phyloP scores from a whole-genome alignment of 768 basidiomycete genomes.

The Boletellus emodensis region DNA sequence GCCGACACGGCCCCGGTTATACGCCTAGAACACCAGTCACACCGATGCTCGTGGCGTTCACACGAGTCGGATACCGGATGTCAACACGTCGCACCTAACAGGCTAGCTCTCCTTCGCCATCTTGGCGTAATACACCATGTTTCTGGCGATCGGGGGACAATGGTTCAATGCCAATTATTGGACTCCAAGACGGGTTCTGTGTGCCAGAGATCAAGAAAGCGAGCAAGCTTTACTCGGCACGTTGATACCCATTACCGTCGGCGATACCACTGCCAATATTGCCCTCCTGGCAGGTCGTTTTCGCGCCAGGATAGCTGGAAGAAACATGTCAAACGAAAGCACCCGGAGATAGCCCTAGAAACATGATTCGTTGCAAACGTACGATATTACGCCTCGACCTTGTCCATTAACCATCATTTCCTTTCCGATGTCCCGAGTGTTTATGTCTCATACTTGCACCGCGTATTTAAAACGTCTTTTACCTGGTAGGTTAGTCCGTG shows the following conservation, averaged over 20 bases:
- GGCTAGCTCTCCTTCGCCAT: slow-evolving; percentile 15
- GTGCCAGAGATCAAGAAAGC: slow-evolving; percentile 2
- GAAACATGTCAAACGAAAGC: slow-evolving; percentile 12
- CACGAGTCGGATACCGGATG: background rate
- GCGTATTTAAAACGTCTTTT: too few relatives aligned
- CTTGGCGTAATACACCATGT: slow-evolving; percentile 10
- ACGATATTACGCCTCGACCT: background rate
- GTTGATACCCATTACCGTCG: slow-evolving; percentile 14
- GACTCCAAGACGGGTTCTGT: background rate
- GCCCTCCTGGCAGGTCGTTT: slow-evolving; percentile 12
- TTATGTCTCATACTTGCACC: too few relatives aligned
- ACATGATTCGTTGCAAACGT: background rate
- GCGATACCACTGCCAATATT: slow-evolving; percentile 14
- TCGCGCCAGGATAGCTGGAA: slow-evolving; percentile 21
- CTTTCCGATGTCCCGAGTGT: background rate
- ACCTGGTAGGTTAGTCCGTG: too few relatives aligned
- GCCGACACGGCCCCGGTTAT: background rate
- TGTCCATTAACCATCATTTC: background rate
- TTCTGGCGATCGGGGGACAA: background rate
- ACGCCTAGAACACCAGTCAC: background rate
- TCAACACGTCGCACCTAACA: background rate
- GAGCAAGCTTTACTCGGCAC: slow-evolving; percentile 18
- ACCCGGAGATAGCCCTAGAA: background rate
- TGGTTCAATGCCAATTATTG: slow-evolving; percentile 9
- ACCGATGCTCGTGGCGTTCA: slow-evolving; percentile 14